Evolutionary conservation across 345 rosid genomes (phyloP), one percentile per base, ranked within the genome.

Genomic region (Aquilaria sinensis): DNA sequence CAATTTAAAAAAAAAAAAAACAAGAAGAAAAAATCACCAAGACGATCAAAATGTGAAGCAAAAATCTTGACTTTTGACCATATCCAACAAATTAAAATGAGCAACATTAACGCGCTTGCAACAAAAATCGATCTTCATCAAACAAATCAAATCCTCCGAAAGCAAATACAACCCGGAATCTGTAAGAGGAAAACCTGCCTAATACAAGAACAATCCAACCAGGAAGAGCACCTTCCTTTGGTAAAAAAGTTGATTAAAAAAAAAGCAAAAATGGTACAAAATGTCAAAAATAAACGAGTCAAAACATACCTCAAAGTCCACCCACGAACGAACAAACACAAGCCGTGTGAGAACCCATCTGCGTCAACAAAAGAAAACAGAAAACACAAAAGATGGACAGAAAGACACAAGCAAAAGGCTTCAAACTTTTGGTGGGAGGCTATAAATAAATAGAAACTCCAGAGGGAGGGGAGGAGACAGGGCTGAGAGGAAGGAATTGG

Each of bases 261-360:
- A 56, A 60, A 46, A 11, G 31, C 31, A 51, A 47, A 13, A 45
- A 48, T 51, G 41, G 45, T 57, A 37, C 41, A 58, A 51, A 30
- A 48, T 29, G 63, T 33, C 30, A 65, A 47, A 45, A 62, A 23
- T 56, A 33, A 47, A 13, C 13, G 37, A 32, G 32, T 16, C 62
- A 37, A 45, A 11, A 57, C 1, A 45, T 70, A 77, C 74, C 82
- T 78, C 47, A 69, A 6, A 69, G 62, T 63, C 54, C 59, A 53
- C 61, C 51, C 65, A 70, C 51, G 71, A 61, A 64, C 52, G 13
- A 65, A 58, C 51, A 49, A n/a, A 32, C n/a, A 58, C 56, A 41
- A 60, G 50, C 47, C 43, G 47, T 64, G 47, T 52, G 51, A 64
- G 31, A 58, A 55, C 11, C 61, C 70, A 48, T 65, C 66, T 41